Evolutionary conservation across 345 rosid species (phyloP).

Genomic region (Conringia planisiliqua): DNA sequence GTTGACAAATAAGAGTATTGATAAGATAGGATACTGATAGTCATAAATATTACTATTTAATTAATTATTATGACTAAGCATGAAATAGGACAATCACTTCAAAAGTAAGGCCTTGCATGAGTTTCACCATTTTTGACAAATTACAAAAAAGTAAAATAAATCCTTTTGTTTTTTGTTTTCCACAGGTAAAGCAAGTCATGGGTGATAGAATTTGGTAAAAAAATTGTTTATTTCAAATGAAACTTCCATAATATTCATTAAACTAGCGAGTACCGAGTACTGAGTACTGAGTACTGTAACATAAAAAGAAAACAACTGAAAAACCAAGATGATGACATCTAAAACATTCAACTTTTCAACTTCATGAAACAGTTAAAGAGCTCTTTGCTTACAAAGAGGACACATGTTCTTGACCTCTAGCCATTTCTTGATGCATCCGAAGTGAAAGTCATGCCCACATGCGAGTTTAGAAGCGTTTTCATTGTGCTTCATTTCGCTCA

Average conservation of each 20-base stretch:
- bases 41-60: constrained; percentile 18
- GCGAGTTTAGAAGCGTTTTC: constrained; percentile 9
- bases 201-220: not conserved
- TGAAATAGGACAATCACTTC: constrained; percentile 19
- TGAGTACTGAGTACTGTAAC: not conserved
- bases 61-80: constrained; percentile 10
- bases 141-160: not conserved
- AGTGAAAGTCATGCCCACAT: constrained; percentile 28
- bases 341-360: not conserved
- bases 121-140: constrained; percentile 35
- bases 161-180: not conserved
- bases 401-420: constrained; percentile 12
- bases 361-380: not conserved
- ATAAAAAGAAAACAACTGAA: not conserved
- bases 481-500: not conserved
- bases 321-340: not conserved
- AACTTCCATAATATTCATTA: not conserved
- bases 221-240: not conserved
- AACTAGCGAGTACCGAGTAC: not conserved
- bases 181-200: not conserved
- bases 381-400: constrained; percentile 21
- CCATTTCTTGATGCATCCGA: constrained; percentile 21
- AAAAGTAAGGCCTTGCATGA: constrained; percentile 15
- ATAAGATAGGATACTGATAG: constrained; percentile 11
- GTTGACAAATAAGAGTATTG: constrained; percentile 8